Percentiles rank a stretch among this genome's conserved stretches.
phyloP scores from a whole-genome alignment of 495 filamentous ascomycete species.

The Wilcoxina mikolae region DNA sequence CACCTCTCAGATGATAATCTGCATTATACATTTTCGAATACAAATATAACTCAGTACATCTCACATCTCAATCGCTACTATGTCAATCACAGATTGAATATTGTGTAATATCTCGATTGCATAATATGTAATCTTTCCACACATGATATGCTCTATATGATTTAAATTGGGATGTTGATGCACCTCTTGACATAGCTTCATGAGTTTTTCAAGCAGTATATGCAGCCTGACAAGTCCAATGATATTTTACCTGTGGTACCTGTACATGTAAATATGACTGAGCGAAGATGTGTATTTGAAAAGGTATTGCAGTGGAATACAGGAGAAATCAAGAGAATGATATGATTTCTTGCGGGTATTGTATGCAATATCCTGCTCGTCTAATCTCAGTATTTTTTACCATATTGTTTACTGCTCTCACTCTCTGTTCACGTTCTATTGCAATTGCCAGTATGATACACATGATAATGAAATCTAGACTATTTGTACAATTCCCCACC shows the following conservation, averaged over 20 bases:
- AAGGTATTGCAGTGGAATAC: too few relatives aligned
- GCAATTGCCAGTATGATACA: too few relatives aligned
- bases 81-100: neutral
- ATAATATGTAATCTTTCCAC: neutral
- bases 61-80: neutral
- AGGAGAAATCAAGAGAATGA: too few relatives aligned
- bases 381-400: too few relatives aligned
- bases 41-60: neutral
- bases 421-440: too few relatives aligned
- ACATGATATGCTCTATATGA: neutral
- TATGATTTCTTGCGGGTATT: too few relatives aligned
- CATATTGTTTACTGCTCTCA: too few relatives aligned
- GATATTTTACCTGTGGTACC: neutral
- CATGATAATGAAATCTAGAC: too few relatives aligned
- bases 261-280: too few relatives aligned
- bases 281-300: too few relatives aligned
- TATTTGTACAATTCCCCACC: too few relatives aligned
- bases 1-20: neutral
- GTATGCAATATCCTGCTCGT: too few relatives aligned
- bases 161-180: neutral
- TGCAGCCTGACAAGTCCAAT: neutral
- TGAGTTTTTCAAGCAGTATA: neutral
- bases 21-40: neutral
- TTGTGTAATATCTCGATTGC: neutral
- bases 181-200: neutral